Evolutionary conservation across 2,329 filamentous ascomycete genomes (phyloP).

Genomic region (Microsporum audouinii): DNA sequence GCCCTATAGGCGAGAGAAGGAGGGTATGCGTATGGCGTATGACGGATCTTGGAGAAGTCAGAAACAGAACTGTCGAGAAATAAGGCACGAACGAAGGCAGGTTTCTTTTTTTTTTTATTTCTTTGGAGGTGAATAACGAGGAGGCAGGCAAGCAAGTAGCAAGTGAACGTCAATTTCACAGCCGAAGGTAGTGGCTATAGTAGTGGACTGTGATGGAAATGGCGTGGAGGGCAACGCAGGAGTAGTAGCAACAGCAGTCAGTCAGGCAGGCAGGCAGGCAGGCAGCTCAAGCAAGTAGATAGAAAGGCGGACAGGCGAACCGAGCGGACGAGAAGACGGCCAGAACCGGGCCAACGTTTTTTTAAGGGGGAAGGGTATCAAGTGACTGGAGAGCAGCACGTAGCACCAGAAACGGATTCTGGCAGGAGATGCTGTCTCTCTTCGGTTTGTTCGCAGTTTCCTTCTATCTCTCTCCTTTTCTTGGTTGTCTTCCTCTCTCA

Average conservation of each 20-base stretch:
- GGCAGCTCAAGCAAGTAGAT: not conserved
- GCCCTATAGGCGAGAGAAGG: constrained; percentile 4
- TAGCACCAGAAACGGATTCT: not conserved
- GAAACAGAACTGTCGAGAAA: constrained; percentile 2
- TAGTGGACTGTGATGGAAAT: not conserved
- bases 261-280: not conserved
- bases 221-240: not conserved
- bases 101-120: not conserved
- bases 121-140: not conserved
- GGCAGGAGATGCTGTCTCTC: not conserved
- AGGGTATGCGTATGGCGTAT: not conserved
- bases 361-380: not conserved
- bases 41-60: constrained; percentile 1
- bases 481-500: not conserved
- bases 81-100: not conserved
- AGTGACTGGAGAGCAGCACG: not conserved
- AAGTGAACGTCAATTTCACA: not conserved
- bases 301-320: too few species aligned
- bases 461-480: not conserved
- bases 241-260: not conserved
- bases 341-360: not conserved
- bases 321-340: not conserved
- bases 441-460: not conserved
- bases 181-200: not conserved
- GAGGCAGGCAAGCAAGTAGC: constrained; percentile 1